These are phyloP conservation scores for Emericellopsis terricola DNA, from an alignment of 495 filamentous ascomycete species.

Conservation along the genomic window DNA sequence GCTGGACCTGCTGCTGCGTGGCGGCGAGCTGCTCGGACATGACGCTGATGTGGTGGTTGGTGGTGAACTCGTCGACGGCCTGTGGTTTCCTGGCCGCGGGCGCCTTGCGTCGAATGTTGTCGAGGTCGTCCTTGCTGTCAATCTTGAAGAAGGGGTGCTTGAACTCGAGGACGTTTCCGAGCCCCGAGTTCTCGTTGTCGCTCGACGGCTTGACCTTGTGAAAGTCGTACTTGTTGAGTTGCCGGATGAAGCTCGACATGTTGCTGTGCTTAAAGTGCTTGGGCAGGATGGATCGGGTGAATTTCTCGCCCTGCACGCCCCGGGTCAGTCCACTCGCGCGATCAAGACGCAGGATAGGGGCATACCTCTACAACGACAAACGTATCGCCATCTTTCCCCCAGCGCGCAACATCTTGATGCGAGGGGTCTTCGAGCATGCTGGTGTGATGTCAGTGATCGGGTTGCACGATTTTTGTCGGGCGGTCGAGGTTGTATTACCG, in stretches of 20 bases:
- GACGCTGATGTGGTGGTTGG: constrained; percentile 68
- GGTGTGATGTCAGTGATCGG: no score
- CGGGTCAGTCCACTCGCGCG: not conserved
- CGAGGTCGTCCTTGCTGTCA: constrained; percentile 89
- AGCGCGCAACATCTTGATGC: constrained; percentile 83
- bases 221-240: constrained; percentile 99
- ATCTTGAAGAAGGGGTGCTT: constrained; percentile 93
- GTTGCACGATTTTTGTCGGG: no score
- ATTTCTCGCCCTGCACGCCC: constrained; percentile 68
- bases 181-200: not conserved
- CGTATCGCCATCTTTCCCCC: constrained; percentile 86
- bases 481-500: constrained; percentile 44
- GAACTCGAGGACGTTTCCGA: constrained; percentile 45
- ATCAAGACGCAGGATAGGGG: not conserved
- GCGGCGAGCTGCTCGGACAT: constrained; percentile 76
- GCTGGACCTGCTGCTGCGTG: constrained; percentile 80
- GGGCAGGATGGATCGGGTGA: constrained; percentile 90
- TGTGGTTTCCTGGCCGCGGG: constrained; percentile 73
- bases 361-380: constrained; percentile 93
- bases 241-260: constrained; percentile 95
- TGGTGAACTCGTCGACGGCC: constrained; percentile 51
- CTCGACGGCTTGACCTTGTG: constrained; percentile 63
- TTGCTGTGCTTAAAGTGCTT: constrained; percentile 99
- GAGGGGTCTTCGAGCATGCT: constrained; percentile 97
- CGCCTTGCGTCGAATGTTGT: constrained; percentile 92